phyloP scores from a whole-genome alignment of 495 filamentous ascomycete genomes.

The Penicillium pancosmium region DNA sequence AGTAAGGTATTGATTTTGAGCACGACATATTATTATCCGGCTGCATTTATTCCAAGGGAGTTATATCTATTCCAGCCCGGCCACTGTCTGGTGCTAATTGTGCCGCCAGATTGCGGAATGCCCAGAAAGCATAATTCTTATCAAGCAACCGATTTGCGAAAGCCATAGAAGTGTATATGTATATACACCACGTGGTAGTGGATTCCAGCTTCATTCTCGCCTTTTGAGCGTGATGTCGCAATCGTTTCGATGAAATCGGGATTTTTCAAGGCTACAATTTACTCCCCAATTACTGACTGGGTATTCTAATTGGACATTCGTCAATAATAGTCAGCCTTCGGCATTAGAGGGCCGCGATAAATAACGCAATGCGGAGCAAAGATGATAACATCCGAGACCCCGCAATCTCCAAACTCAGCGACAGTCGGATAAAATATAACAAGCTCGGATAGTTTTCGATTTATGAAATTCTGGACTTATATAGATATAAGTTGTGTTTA shows the following conservation, averaged over 20 bases:
- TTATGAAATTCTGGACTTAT: neutral
- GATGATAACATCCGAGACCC: slow-evolving; percentile 26
- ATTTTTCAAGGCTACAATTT: too few species aligned
- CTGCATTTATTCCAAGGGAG: neutral
- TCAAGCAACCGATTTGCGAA: too few species aligned
- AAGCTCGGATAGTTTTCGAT: neutral
- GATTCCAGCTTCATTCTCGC: too few species aligned
- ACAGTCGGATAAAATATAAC: neutral
- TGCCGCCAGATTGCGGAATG: neutral
- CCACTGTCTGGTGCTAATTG: slow-evolving; percentile 1
- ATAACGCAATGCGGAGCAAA: slow-evolving; percentile 25
- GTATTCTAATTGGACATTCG: neutral
- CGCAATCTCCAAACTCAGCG: slow-evolving; percentile 9
- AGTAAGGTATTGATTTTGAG: neutral
- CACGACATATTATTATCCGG: slow-evolving; percentile 8
- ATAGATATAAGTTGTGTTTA: neutral
- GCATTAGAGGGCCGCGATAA: slow-evolving; percentile 1
- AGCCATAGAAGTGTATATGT: too few species aligned
- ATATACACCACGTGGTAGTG: too few species aligned
- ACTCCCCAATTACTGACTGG: neutral
- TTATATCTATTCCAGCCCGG: neutral
- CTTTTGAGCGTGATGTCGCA: too few species aligned
- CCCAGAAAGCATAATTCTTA: neutral
- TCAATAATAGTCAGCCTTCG: neutral
- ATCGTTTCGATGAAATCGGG: too few species aligned